Conservation (phyloP, 306 rosid genomes). For the Casuarina equisetifolia region DNA sequence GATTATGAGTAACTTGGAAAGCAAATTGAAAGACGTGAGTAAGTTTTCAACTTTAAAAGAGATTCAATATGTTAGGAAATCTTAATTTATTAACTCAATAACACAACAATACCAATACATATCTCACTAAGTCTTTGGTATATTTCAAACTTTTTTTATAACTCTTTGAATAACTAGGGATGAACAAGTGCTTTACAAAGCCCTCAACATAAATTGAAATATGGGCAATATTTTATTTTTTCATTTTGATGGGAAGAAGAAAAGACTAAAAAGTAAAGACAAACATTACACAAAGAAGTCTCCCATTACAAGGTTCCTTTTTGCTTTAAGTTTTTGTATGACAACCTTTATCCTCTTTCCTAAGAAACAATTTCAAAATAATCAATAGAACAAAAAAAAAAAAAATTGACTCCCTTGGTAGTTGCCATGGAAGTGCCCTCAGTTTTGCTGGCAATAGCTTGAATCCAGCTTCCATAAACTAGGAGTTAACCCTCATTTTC, state of each 20-base stretch:
- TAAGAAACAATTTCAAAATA: not conserved
- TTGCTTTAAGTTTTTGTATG: not conserved
- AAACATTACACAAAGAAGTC: not conserved
- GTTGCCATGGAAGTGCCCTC: not conserved
- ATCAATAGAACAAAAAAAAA: not conserved
- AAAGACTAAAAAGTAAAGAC: not conserved
- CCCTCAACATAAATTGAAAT: not conserved
- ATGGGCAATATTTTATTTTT: not conserved
- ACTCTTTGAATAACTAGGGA: not conserved
- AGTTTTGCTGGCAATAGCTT: constrained; percentile 3
- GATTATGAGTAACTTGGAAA: not conserved
- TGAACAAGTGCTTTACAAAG: not conserved
- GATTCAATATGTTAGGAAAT: not conserved
- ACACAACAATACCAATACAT: not conserved
- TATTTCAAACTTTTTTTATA: not conserved
- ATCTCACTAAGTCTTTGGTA: not conserved
- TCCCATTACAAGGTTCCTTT: not conserved
- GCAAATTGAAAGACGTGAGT: not conserved
- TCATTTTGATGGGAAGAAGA: not conserved
- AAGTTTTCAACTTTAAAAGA: not conserved
- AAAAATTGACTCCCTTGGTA: not conserved
- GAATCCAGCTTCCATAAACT: not conserved
- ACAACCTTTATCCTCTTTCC: not conserved
- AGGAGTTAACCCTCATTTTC: not conserved
- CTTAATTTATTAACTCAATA: not conserved